phyloP scores from a whole-genome alignment of 2,329 filamentous ascomycete species.

The Dothideomycetes sp. region DNA sequence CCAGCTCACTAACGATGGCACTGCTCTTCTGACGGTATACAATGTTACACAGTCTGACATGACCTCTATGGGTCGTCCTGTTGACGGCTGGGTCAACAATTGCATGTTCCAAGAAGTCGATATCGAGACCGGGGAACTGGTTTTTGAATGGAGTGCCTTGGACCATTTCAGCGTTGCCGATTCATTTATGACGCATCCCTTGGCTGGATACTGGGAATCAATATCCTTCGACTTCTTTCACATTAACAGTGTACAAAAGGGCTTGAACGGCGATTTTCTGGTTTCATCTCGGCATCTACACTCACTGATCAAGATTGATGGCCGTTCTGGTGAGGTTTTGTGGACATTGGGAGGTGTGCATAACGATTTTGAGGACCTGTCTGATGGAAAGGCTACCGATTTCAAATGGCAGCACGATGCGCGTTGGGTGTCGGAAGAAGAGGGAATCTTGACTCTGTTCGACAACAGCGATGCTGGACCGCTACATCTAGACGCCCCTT shows the following conservation, averaged over 20 bases:
- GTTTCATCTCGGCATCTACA: constrained; percentile 42
- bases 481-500: constrained; percentile 27
- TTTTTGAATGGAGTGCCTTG: constrained; percentile 34
- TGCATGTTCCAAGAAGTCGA: constrained; percentile 37
- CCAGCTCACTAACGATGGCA: constrained; percentile 28
- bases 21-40: constrained; percentile 38
- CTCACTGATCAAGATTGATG: constrained; percentile 37
- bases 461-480: constrained; percentile 32
- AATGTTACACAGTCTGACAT: constrained; percentile 25
- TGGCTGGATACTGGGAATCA: constrained; percentile 32
- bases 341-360: constrained; percentile 35
- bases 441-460: constrained; percentile 18
- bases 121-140: constrained; percentile 30
- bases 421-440: constrained; percentile 23
- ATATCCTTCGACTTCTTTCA: constrained; percentile 39
- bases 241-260: constrained; percentile 45
- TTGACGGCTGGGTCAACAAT: constrained; percentile 35
- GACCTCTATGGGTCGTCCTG: constrained; percentile 17
- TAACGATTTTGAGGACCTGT: constrained; percentile 14
- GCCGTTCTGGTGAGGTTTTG: constrained; percentile 33
- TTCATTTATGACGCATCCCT: constrained; percentile 20
- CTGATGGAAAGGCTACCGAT: constrained; percentile 11
- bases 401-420: constrained; percentile 40
- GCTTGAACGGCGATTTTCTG: constrained; percentile 39
- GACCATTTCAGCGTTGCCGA: constrained; percentile 27